Percentiles rank a stretch among this genome's conserved stretches.
Conservation (phyloP, 257 asterid species). For the Nicotiana tabacum region DNA sequence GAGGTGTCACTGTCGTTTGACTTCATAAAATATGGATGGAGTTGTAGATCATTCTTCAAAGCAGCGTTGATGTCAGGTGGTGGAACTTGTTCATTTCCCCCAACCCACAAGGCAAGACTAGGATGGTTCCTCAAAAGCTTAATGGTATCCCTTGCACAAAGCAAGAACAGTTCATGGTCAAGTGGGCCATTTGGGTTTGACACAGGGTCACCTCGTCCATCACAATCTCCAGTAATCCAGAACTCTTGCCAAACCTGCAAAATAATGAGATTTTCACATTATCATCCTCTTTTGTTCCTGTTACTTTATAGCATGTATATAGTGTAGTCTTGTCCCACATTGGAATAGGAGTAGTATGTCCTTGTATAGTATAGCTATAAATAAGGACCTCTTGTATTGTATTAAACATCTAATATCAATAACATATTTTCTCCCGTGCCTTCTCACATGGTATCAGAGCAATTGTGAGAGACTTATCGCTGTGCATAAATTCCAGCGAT, state of each 20-base stretch:
- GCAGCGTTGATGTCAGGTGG: constrained; percentile 79
- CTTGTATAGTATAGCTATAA: too few species aligned
- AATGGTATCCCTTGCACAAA: constrained; percentile 90
- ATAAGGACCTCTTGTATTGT: too few species aligned
- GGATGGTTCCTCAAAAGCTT: constrained; percentile 92
- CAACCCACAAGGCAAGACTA: constrained; percentile 98
- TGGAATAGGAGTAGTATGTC: too few species aligned
- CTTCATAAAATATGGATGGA: constrained; percentile 56
- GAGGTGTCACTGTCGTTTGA: constrained; percentile 15
- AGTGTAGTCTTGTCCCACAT: too few species aligned
- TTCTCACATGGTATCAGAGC: too few species aligned
- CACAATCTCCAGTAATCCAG: constrained; percentile 96
- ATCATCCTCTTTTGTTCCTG: background rate
- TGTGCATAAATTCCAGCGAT: too few species aligned
- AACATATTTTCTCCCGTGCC: too few species aligned
- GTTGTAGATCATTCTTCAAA: constrained; percentile 56
- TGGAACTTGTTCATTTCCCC: constrained; percentile 98
- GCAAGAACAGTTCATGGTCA: constrained; percentile 86
- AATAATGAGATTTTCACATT: background rate
- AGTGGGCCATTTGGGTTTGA: constrained; percentile 90
- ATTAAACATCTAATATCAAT: too few species aligned
- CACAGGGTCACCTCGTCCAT: constrained; percentile 88
- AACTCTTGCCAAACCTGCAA: constrained; percentile 99
- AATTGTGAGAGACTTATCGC: too few species aligned
- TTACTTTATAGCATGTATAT: too few species aligned